These are phyloP conservation scores for Pichia inconspicua DNA, from an alignment of 1,139 yeast genomes.

Conservation along the genomic window DNA sequence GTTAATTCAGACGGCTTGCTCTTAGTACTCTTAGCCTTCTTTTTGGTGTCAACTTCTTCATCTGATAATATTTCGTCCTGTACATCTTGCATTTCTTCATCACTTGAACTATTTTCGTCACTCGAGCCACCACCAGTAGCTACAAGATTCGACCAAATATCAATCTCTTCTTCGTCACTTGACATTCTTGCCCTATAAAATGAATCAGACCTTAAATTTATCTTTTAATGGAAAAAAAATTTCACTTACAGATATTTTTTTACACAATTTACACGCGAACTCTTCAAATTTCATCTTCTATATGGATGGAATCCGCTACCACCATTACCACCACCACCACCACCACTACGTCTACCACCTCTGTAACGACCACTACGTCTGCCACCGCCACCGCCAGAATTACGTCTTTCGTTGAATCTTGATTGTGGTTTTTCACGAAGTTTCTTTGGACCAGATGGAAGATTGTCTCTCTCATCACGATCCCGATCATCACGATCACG, in stretches of 20 bases:
- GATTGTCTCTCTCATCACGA: constrained; percentile 11
- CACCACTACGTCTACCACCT: constrained; percentile 3
- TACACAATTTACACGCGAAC: too few species aligned
- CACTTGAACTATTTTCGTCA: constrained; percentile 24
- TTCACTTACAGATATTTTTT: background rate
- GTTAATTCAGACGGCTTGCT: constrained; percentile 21
- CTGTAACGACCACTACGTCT: constrained; percentile 26
- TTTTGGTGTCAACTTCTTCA: constrained; percentile 51
- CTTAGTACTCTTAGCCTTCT: constrained; percentile 21
- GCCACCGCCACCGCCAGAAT: constrained; percentile 9
- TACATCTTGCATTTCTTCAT: constrained; percentile 29
- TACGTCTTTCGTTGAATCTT: constrained; percentile 9
- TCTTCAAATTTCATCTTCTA: constrained; percentile 9
- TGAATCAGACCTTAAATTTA: background rate
- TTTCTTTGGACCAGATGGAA: constrained; percentile 29
- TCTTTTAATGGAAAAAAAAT: background rate
- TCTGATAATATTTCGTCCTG: constrained; percentile 35
- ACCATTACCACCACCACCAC: constrained; percentile 19
- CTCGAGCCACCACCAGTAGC: constrained; percentile 12
- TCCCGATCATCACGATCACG: constrained; percentile 9
- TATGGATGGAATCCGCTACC: constrained; percentile 30
- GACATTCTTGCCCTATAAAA: constrained; percentile 2
- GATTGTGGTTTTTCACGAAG: constrained; percentile 17
- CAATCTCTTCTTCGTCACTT: constrained; percentile 56
- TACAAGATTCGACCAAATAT: constrained; percentile 62